A percentile compares a stretch with the other conserved stretches of the same genome.
Evolutionary conservation across 2,329 filamentous ascomycete species (phyloP).

Genomic region (Plectosphaerella plurivora): DNA sequence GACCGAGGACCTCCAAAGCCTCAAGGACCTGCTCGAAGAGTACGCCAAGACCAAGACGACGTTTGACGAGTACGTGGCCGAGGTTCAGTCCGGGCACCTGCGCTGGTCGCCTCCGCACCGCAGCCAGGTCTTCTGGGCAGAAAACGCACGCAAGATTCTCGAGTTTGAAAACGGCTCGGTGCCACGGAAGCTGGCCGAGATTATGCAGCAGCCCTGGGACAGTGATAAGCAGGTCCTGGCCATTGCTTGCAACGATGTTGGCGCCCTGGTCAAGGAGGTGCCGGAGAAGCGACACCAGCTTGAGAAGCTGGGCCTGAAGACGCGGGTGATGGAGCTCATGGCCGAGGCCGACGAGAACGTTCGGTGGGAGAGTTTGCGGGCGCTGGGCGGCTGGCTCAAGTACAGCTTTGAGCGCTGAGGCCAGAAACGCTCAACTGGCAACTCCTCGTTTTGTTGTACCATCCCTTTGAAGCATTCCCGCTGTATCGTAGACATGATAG

Average conservation of each 20-base stretch:
- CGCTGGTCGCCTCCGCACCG: constrained; percentile 91
- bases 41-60: constrained; percentile 70
- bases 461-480: background rate
- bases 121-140: constrained; percentile 82
- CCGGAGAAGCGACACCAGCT: constrained; percentile 76
- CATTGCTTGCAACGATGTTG: constrained; percentile 89
- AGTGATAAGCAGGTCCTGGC: constrained; percentile 85
- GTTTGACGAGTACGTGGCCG: constrained; percentile 84
- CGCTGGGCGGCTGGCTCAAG: constrained; percentile 65
- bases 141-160: constrained; percentile 83
- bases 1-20: constrained; percentile 54
- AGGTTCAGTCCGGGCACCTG: constrained; percentile 80
- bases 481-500: background rate
- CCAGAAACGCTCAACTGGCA: background rate
- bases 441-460: background rate
- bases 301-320: constrained; percentile 82
- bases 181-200: constrained; percentile 77
- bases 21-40: constrained; percentile 61
- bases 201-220: constrained; percentile 68
- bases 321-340: constrained; percentile 90
- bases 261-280: constrained; percentile 82
- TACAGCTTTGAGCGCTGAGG: constrained; percentile 50
- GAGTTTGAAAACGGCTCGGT: constrained; percentile 78
- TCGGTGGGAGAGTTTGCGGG: constrained; percentile 86
- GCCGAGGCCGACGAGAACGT: constrained; percentile 82